Percentiles rank a stretch among this genome's conserved stretches.
These are phyloP conservation scores for Fonsecaea erecta DNA, from an alignment of 2,329 filamentous ascomycete genomes.

Conservation along the genomic window DNA sequence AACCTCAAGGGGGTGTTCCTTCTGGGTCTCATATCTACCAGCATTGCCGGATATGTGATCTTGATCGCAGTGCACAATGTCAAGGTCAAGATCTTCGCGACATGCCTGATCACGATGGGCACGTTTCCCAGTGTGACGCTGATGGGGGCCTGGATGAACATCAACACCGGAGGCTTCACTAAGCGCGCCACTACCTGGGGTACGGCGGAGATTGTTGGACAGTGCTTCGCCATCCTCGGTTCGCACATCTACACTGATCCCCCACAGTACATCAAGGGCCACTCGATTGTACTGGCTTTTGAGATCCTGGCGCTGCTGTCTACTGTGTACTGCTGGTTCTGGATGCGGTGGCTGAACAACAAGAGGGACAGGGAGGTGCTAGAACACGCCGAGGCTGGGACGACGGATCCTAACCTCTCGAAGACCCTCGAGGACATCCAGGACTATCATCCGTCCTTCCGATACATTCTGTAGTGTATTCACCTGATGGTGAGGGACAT, in stretches of 20 bases:
- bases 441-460: slow-evolving; percentile 4
- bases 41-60: not conserved
- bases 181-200: slow-evolving; percentile 22
- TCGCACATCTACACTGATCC: slow-evolving; percentile 23
- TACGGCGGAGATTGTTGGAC: slow-evolving; percentile 14
- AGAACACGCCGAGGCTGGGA: not conserved
- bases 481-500: not conserved
- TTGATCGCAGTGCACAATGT: slow-evolving; percentile 4
- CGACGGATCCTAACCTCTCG: not conserved
- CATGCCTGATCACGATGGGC: slow-evolving; percentile 18
- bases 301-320: not conserved
- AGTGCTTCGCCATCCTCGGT: slow-evolving; percentile 15
- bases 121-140: slow-evolving; percentile 16
- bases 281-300: slow-evolving; percentile 18
- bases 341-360: slow-evolving; percentile 1
- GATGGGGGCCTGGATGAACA: slow-evolving; percentile 12
- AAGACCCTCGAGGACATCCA: slow-evolving; percentile 2
- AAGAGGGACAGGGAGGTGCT: not conserved
- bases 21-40: not conserved
- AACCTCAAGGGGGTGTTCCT: slow-evolving; percentile 14
- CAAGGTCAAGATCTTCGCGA: slow-evolving; percentile 10
- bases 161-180: slow-evolving; percentile 23
- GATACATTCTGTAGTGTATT: slow-evolving; percentile 1
- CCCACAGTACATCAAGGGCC: slow-evolving; percentile 24
- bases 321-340: not conserved